phyloP scores from a whole-genome alignment of 805 yeast genomes.

The Aciculoconidium aculeatum region DNA sequence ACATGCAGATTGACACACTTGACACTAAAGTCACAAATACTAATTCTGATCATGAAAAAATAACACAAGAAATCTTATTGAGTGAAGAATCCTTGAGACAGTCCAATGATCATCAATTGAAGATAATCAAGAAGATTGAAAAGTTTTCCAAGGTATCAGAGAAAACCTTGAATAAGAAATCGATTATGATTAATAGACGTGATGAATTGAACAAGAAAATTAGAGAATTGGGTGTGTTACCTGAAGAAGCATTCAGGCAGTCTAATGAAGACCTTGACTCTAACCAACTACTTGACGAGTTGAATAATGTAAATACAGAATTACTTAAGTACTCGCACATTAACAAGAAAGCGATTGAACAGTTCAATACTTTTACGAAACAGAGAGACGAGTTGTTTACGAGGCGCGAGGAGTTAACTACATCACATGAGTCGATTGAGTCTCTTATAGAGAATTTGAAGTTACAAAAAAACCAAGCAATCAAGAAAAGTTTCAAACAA shows the following conservation, averaged over 20 bases:
- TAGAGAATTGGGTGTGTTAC: conserved; percentile 80
- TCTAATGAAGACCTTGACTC: conserved; percentile 40
- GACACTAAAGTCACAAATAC: conserved; percentile 22
- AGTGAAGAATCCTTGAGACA: conserved; percentile 39
- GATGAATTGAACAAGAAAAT: conserved; percentile 70
- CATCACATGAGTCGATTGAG: conserved; percentile 68
- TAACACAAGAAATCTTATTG: conserved; percentile 24
- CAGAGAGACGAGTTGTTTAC: conserved; percentile 62
- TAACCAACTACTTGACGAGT: conserved; percentile 45
- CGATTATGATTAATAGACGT: conserved; percentile 52
- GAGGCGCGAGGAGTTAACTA: conserved; percentile 64
- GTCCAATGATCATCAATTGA: conserved; percentile 53
- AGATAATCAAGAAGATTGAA: conserved; percentile 51
- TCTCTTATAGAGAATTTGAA: conserved; percentile 64
- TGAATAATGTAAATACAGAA: conserved; percentile 51
- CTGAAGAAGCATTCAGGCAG: conserved; percentile 69
- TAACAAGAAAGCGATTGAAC: conserved; percentile 86
- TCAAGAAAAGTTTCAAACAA: conserved; percentile 67
- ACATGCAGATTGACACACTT: conserved; percentile 22
- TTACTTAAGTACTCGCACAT: conserved; percentile 67
- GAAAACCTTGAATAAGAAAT: conserved; percentile 54
- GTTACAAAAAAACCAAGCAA: conserved; percentile 76
- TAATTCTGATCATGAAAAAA: conserved; percentile 19
- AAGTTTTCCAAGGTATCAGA: conserved; percentile 60
- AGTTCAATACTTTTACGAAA: conserved; percentile 62